These are phyloP conservation scores for Gracilaria caudata DNA, from an alignment of 23 red algal genomes.

Conservation along the genomic window DNA sequence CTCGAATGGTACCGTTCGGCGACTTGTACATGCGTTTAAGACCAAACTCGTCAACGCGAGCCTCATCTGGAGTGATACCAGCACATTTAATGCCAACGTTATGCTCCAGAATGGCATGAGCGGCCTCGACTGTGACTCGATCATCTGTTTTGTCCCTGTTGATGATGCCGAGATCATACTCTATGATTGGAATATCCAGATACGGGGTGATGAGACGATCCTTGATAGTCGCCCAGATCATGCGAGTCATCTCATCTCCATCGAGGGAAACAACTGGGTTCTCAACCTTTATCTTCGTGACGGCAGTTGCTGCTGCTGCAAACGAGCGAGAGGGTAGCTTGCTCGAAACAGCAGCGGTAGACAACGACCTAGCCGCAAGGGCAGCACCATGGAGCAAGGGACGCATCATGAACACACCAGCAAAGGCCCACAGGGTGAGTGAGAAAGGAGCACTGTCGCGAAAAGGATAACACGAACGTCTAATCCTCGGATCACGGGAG, in stretches of 20 bases:
- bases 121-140: conserved; percentile 84
- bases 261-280: conserved; percentile 92
- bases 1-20: conserved; percentile 91
- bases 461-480: background rate
- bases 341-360: background rate
- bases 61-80: conserved; percentile 85
- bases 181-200: conserved; percentile 72
- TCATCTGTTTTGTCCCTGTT: conserved; percentile 89
- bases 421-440: background rate
- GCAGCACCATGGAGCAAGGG: background rate
- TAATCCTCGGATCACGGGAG: background rate
- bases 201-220: conserved; percentile 78
- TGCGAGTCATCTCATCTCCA: conserved; percentile 89
- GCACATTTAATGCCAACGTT: conserved; percentile 92
- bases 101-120: conserved; percentile 83
- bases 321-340: background rate
- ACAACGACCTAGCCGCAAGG: background rate
- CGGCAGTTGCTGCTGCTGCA: background rate
- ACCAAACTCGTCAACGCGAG: conserved; percentile 84
- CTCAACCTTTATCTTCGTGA: conserved; percentile 67
- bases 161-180: conserved; percentile 89
- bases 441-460: background rate
- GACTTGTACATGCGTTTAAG: conserved; percentile 91
- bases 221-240: conserved; percentile 89
- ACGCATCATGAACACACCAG: background rate